phyloP scores from a whole-genome alignment of 2,329 filamentous ascomycete genomes.

The Cephalotrichum gorgonifer region DNA sequence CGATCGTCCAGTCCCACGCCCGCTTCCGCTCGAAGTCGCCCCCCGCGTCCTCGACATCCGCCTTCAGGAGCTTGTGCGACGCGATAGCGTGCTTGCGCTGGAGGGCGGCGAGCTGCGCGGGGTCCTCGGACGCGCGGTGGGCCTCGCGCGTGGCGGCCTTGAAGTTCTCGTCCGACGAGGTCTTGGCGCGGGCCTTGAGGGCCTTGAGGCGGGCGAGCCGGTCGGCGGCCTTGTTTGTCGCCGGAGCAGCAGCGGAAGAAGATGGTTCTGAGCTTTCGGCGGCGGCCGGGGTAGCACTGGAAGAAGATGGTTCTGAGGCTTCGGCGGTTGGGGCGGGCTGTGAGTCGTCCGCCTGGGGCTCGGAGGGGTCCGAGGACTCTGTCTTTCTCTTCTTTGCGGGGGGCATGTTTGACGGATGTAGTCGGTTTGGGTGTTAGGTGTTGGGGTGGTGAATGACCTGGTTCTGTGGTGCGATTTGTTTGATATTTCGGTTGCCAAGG shows the following conservation, averaged over 20 bases:
- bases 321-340: slow-evolving; percentile 1
- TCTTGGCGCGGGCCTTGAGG: slow-evolving; percentile 70
- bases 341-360: neutral
- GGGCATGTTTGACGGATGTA: neutral
- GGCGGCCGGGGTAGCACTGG: neutral
- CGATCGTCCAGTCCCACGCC: slow-evolving; percentile 96
- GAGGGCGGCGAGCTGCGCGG: slow-evolving; percentile 65
- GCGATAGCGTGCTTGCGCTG: slow-evolving; percentile 80
- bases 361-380: neutral
- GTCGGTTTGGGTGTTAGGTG: neutral
- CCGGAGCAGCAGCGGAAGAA: slow-evolving; percentile 2
- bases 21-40: slow-evolving; percentile 96
- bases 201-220: slow-evolving; percentile 77
- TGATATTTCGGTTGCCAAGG: neutral
- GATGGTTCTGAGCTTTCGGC: slow-evolving; percentile 7
- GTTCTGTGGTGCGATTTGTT: neutral
- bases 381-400: slow-evolving; percentile 5
- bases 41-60: slow-evolving; percentile 73
- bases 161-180: slow-evolving; percentile 62
- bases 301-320: slow-evolving; percentile 6
- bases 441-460: neutral
- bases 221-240: slow-evolving; percentile 36
- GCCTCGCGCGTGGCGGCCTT: slow-evolving; percentile 78
- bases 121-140: slow-evolving; percentile 68
- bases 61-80: slow-evolving; percentile 85